Base-by-base conservation (phyloP, 2,329 filamentous ascomycete genomes). In the Mycosphaerella sp. region DNA sequence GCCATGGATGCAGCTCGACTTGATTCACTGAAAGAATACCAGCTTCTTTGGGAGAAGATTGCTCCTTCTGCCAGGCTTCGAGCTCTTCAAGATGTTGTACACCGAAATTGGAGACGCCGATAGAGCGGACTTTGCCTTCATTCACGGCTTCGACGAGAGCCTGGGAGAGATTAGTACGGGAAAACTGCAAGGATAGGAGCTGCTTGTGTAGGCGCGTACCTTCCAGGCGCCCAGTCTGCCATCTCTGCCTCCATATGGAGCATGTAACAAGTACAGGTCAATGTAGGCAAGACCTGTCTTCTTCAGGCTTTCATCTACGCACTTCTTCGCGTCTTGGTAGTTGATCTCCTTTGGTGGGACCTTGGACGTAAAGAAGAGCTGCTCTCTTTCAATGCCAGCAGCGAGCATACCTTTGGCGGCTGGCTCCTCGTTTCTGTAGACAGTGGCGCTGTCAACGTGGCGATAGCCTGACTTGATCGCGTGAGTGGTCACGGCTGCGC, bases 1-100 rank as follows among this genome's bases (percentile, higher is more conserved):
- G 81, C 90, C 89, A 96, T 0, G 91, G 91, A 71, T 96, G 91
- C 9, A 96, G 74, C 72, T 96, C 91, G 72, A 86, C 89, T 72
- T 95, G 91, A 40, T 89, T 90, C 38, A 95, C 86, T 57, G 84
- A 86, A 65, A 95, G 79, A 40, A 88, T 75, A 23, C 88, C 88
- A 3, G 79, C 80, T 61, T 82, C 84, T 84, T 54, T 66, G 54
- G 17, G 62, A 29, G 48, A 51, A 12, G 48, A 23, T 47, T 64
- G 44, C 40, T 46, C 80, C 62, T 76, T 73, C 64, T 79, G 79
- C 65, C 74, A 80, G 51, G 69, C 61, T 63, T 80, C 78, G 10
- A 81, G 65, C 62, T 81, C 78, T 9, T 80, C 72, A 2, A 80
- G 66, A 66, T 81, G 78, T 55, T 78, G 76, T 6, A 80, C 76